A percentile compares a stretch with the other conserved stretches of the same genome.
Conservation (phyloP, 805 yeast species). For the Suhomyces sp. region DNA sequence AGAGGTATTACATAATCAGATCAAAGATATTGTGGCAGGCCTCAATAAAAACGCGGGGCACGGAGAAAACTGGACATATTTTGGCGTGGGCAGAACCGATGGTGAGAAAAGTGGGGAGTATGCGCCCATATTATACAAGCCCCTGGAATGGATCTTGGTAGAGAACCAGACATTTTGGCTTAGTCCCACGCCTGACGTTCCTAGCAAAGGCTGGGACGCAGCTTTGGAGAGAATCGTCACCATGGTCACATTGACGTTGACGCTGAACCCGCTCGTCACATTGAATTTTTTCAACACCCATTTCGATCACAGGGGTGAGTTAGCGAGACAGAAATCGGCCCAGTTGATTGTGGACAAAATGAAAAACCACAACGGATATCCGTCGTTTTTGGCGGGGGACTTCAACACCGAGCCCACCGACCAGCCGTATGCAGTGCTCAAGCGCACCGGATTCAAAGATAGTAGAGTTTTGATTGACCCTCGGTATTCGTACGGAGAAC, state of each 20-base stretch:
- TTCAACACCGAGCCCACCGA: conserved; percentile 42
- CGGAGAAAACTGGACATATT: conserved; percentile 29
- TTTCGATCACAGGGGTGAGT: conserved; percentile 39
- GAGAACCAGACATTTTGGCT: conserved; percentile 38
- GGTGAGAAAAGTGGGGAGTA: conserved; percentile 31
- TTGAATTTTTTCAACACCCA: conserved; percentile 41
- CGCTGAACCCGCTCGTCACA: conserved; percentile 25
- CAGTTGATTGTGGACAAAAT: conserved; percentile 39
- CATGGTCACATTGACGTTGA: conserved; percentile 32
- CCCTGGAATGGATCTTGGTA: conserved; percentile 29
- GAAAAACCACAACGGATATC: conserved; percentile 29
- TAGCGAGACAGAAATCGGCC: conserved; percentile 35
- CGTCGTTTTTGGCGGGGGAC: conserved; percentile 42
- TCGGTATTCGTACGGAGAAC: conserved; percentile 38
- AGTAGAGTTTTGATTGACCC: conserved; percentile 28
- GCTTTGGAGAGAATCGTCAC: conserved; percentile 40
- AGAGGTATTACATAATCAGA: conserved; percentile 37
- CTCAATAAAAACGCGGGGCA: conserved; percentile 27
- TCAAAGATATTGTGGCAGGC: conserved; percentile 26
- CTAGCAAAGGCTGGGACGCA: conserved; percentile 45
- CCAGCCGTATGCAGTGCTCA: conserved; percentile 40
- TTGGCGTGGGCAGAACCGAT: conserved; percentile 37
- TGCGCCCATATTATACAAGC: conserved; percentile 36
- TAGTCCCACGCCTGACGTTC: conserved; percentile 37
- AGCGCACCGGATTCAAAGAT: conserved; percentile 37